Conservation (phyloP, 257 asterid genomes). For the Solanum rostratum region DNA sequence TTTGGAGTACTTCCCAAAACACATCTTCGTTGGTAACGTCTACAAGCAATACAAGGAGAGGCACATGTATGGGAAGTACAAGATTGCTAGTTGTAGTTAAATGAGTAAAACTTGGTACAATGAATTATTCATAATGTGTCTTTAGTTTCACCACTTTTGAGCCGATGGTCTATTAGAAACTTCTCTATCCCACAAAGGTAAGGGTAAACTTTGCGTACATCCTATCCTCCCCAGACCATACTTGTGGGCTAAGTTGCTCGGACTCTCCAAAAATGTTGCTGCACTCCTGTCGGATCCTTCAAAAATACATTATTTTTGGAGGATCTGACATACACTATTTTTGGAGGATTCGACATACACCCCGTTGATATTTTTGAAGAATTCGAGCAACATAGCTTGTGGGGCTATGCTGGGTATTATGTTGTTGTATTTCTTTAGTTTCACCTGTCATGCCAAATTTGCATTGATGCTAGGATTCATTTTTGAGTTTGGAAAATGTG, state of each 20-base stretch:
- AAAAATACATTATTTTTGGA: no score
- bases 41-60: neutral
- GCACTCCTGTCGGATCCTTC: no score
- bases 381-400: neutral
- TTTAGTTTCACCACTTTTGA: neutral
- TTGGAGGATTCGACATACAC: no score
- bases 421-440: neutral
- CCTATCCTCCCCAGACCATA: neutral
- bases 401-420: neutral
- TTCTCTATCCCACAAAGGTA: neutral
- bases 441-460: neutral
- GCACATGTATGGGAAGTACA: neutral
- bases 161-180: rapidly evolving
- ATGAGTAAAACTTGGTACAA: neutral
- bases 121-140: neutral
- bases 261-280: no score
- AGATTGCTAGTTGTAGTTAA: neutral
- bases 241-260: neutral
- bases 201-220: neutral
- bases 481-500: neutral
- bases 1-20: neutral
- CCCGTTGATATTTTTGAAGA: no score
- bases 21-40: neutral
- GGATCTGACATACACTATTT: no score
- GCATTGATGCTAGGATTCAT: neutral